A percentile compares a stretch with the other conserved stretches of the same genome.
Conservation (phyloP, 805 yeast species). For the Candida oleophila region DNA sequence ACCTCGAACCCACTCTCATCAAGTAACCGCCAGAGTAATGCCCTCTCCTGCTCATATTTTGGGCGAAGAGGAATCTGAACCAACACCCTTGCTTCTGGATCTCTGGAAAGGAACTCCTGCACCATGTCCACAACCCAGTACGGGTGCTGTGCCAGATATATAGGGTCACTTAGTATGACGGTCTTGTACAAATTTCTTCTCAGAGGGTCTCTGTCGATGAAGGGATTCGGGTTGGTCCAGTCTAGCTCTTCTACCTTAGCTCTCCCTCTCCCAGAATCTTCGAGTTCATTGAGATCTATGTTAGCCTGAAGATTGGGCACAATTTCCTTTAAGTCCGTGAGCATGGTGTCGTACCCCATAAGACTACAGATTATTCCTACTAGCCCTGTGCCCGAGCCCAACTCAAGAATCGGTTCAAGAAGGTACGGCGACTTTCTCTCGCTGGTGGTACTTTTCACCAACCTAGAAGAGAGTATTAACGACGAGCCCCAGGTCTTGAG, state of each 20-base stretch:
- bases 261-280: conserved; percentile 4
- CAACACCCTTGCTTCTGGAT: conserved; percentile 44
- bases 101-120: conserved; percentile 37
- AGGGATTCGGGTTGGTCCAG: conserved; percentile 68
- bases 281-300: conserved; percentile 46
- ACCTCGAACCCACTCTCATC: conserved; percentile 31
- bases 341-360: conserved; percentile 47
- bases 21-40: conserved; percentile 56
- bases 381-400: conserved; percentile 96
- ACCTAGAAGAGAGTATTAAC: conserved; percentile 57
- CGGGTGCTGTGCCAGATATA: conserved; percentile 84
- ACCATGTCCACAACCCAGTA: conserved; percentile 65
- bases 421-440: conserved; percentile 9
- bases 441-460: conserved; percentile 28
- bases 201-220: conserved; percentile 11
- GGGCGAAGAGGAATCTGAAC: conserved; percentile 76
- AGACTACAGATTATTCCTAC: conserved; percentile 70
- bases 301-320: conserved; percentile 65
- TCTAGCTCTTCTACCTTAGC: conserved; percentile 58
- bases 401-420: conserved; percentile 50
- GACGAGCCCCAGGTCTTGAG: conserved; percentile 97
- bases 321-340: conserved; percentile 83
- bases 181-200: conserved; percentile 44
- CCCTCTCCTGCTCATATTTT: conserved; percentile 65
- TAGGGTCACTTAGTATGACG: conserved; percentile 80